Conservation (phyloP, 2,329 filamentous ascomycete genomes). For the Pseudogymnoascus sp. region DNA sequence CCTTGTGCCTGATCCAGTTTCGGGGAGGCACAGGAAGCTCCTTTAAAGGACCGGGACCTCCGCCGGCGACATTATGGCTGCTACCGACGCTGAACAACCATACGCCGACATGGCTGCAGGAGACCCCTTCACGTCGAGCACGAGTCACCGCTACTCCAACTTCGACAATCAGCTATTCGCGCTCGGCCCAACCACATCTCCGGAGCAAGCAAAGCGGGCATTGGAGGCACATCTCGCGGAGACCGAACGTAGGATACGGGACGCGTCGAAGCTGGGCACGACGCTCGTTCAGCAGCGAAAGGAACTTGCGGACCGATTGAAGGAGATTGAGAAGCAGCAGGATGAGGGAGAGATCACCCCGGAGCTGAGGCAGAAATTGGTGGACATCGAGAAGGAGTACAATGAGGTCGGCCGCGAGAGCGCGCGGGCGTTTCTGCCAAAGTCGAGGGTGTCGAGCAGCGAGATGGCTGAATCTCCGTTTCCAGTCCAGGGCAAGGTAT, state of each 20-base stretch:
- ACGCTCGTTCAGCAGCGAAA: conserved; percentile 80
- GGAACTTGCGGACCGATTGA: conserved; percentile 71
- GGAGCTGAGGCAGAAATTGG: conserved; percentile 73
- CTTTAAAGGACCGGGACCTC: neutral
- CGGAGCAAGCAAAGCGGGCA: conserved; percentile 78
- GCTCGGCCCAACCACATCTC: conserved; percentile 67
- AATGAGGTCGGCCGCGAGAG: conserved; percentile 88
- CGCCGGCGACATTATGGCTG: conserved; percentile 2
- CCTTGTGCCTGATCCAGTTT: neutral
- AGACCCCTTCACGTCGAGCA: conserved; percentile 6
- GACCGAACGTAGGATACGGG: conserved; percentile 83
- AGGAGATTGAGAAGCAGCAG: conserved; percentile 73
- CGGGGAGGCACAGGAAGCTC: conserved; percentile 3
- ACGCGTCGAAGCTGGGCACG: conserved; percentile 82
- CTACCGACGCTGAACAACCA: conserved; percentile 2
- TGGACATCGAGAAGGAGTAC: conserved; percentile 88
- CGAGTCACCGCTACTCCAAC: conserved; percentile 63
- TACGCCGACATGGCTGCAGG: conserved; percentile 3
- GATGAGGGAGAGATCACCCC: conserved; percentile 70
- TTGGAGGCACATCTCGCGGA: conserved; percentile 88
- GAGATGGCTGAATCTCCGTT: conserved; percentile 44
- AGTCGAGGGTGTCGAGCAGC: conserved; percentile 69
- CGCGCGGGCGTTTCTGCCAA: conserved; percentile 77
- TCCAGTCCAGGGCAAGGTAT: conserved; percentile 39
- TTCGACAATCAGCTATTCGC: conserved; percentile 78